Evolutionary conservation across 2,329 filamentous ascomycete genomes (phyloP), one percentile per base, ranked within the genome.

Genomic region (Aspergillus sp.): DNA sequence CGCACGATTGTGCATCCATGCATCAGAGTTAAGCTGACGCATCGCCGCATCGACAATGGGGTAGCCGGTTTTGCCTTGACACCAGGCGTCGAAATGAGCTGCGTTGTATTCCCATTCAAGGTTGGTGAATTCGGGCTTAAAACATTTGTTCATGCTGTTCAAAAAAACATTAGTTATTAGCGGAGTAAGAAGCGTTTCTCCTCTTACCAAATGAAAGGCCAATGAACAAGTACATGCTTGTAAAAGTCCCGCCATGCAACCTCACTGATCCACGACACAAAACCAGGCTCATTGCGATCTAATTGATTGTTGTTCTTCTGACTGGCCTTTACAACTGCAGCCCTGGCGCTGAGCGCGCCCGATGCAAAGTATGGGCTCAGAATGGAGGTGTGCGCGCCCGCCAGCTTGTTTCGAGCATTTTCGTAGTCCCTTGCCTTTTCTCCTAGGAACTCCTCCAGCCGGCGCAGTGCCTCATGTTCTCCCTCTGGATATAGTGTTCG

Each of bases 171-270:
- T 4, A 6, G 15, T n/a, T 11, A n/a, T 14, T 11, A n/a, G 19
- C 6, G 10, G 17, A 11, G 4, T 12, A 5, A 1, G 8, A 8
- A 24, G 15, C n/a, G n/a, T n/a, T n/a, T n/a, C n/a, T n/a, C n/a
- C n/a, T n/a, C 48, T 34, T 40, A 61, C 60, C 64, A 66, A 26
- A 66, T 59, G 32, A 86, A 88, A 0, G 88, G 88, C 84, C 85
- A 93, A 39, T 88, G 66, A 1, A 79, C 82, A 4, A 94, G 62
- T 3, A 94, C 82, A 53, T 91, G 83, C 49, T 80, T 85, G 62
- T 93, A 93, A 50, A 93, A 93, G 49, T 93, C 85, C 10, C 85
- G 69, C 85, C 85, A 91, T 0, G 83, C 85, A 3, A 93, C 69
- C 56, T 93, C 85, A 33, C 78, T 78, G 42, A 91, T 85, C 84